Evolutionary conservation across 1,139 yeast species (phyloP).

Genomic region (Geotrichum restrictum): DNA sequence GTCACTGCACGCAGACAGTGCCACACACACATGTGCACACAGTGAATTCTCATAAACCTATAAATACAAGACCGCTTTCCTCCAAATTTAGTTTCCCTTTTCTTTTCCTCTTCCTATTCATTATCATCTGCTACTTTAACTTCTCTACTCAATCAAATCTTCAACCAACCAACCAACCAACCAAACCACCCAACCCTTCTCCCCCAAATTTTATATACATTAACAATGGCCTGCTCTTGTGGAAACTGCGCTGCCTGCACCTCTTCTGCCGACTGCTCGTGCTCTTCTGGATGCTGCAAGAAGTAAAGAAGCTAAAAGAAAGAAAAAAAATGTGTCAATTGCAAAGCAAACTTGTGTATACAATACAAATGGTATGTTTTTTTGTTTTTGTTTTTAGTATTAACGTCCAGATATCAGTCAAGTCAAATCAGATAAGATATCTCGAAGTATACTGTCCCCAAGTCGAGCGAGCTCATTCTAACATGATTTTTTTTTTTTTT

Average conservation of each 20-base stretch:
- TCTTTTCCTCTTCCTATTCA: neutral
- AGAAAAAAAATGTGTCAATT: too few relatives aligned
- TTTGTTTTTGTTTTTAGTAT: too few relatives aligned
- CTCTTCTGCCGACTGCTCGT: neutral
- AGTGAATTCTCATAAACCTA: neutral
- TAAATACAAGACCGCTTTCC: neutral
- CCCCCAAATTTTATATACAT: neutral
- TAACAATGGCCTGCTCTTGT: conserved; percentile 10
- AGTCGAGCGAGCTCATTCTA: too few relatives aligned
- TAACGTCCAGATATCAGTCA: too few relatives aligned
- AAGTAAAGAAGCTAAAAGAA: neutral
- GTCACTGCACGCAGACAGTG: too few relatives aligned
- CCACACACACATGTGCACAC: too few relatives aligned
- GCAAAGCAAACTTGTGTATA: too few relatives aligned
- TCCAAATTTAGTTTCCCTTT: neutral
- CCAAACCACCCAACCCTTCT: neutral
- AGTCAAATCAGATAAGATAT: too few relatives aligned
- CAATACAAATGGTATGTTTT: too few relatives aligned
- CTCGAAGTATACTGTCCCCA: too few relatives aligned
- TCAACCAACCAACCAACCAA: neutral
- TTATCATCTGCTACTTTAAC: neutral
- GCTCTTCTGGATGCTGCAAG: conserved; percentile 10
- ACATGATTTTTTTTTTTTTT: too few relatives aligned
- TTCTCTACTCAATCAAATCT: too few relatives aligned
- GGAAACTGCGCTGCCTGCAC: conserved; percentile 4